Base-by-base conservation (phyloP, 805 yeast genomes). In the Candida krabiensis region DNA sequence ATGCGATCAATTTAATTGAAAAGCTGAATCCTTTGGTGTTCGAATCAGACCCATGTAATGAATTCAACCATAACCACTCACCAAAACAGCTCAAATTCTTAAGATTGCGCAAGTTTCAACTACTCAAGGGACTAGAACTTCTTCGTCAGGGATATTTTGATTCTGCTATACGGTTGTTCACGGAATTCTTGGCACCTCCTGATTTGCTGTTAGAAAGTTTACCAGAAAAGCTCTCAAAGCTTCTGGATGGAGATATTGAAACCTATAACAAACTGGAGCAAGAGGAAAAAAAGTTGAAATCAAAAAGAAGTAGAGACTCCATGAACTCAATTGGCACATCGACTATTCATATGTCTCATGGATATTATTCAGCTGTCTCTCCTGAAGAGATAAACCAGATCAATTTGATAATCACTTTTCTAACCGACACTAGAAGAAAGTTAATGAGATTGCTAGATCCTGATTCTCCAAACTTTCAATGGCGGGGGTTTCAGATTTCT, bases 161-260 rank as follows among this genome's bases (percentile, higher is more conserved):
- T 4, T 42, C 56, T 8, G 69, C 81, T 1, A 60, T 77, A 58
- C 48, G 56, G 35, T 25, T 70, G 13, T 79, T 81, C 37, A 70
- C 70, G 4, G 73, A 73, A 18, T 78, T 67, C 37, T 61, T 80
- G 52, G 85, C 87, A 0, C 74, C 83, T 1, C 88, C 88, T 0
- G 67, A 72, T 25, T 52, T 63, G 4, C 75, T 82, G 0, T 61
- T 81, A 2, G 45, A 56, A 3, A 56, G 75, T 19, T 69, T 73
- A 36, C 84, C 86, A 1, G 22, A 28, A 3, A 21, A 37, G 2
- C 19, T 61, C 7, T 33, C 41, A 2, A 17, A 19, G 3, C n/a
- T 49, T 5, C 19, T 51, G 15, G 33, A 38, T n/a, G 37, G 29
- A 18, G 40, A 43, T 19, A 4, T 17, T 15, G 17, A 11, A 11